Evolutionary conservation across 2,329 filamentous ascomycete species (phyloP).

Genomic region (Neocatenulostroma microsporum): DNA sequence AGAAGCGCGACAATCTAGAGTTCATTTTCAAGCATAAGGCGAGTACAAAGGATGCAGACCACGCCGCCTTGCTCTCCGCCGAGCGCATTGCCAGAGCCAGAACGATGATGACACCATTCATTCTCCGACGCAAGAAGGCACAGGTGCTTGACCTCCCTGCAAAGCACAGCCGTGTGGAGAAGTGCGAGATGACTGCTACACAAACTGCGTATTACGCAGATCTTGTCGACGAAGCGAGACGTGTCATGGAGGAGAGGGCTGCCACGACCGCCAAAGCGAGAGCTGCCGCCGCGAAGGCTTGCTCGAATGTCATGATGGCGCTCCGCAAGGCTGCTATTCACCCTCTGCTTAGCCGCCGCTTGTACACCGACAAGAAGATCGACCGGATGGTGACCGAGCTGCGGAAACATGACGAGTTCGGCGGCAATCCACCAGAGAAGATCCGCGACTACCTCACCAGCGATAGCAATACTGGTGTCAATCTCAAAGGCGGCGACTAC

Average conservation of each 20-base stretch:
- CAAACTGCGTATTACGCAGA: conserved; percentile 69
- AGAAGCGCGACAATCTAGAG: conserved; percentile 68
- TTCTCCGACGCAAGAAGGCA: conserved; percentile 85
- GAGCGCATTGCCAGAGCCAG: conserved; percentile 81
- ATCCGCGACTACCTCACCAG: conserved; percentile 60
- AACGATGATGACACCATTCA: conserved; percentile 90
- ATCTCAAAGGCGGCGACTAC: conserved; percentile 68
- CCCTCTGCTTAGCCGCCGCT: conserved; percentile 73
- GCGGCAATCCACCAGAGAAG: conserved; percentile 25
- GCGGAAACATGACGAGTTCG: conserved; percentile 26
- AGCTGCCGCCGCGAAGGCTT: no score
- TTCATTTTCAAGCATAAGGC: conserved; percentile 90
- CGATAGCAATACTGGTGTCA: conserved; percentile 53
- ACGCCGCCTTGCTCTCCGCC: conserved; percentile 75
- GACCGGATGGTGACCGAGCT: conserved; percentile 54
- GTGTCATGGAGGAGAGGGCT: conserved; percentile 50
- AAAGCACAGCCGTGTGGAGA: conserved; percentile 70
- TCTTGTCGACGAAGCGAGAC: conserved; percentile 55
- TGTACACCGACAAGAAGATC: conserved; percentile 68
- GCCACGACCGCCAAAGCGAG: conserved; percentile 45
- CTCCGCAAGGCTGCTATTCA: conserved; percentile 89
- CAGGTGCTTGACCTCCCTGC: conserved; percentile 74
- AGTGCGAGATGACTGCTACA: conserved; percentile 66
- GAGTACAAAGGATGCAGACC: conserved; percentile 65
- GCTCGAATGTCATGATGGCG: conserved; percentile 62